phyloP scores from a whole-genome alignment of 192 early-diverging fungal species.

The Fimicolochytrium jonesii region DNA sequence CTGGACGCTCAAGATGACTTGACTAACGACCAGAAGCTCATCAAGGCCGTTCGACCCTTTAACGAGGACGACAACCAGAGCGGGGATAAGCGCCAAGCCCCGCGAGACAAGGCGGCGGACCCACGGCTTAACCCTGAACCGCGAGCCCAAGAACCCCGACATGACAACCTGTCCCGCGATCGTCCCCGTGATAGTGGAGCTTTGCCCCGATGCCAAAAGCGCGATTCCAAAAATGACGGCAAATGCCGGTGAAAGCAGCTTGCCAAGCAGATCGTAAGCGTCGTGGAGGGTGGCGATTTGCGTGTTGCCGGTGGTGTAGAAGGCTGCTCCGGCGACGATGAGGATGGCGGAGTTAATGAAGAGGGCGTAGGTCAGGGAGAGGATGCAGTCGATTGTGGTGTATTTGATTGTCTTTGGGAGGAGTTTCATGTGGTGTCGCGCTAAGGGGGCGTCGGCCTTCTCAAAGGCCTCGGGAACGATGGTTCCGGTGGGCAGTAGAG shows the following conservation, averaged over 20 bases:
- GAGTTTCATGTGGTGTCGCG: neutral
- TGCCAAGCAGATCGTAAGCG: slow-evolving; percentile 55
- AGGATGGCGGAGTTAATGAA: slow-evolving; percentile 76
- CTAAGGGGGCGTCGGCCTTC: neutral
- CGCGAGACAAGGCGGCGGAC: slow-evolving; percentile 65
- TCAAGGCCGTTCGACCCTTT: slow-evolving; percentile 57
- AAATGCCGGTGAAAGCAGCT: slow-evolving; percentile 56
- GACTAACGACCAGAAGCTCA: slow-evolving; percentile 59
- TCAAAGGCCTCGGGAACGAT: slow-evolving; percentile 28
- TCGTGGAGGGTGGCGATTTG: slow-evolving; percentile 53
- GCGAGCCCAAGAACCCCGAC: slow-evolving; percentile 60
- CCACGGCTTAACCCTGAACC: slow-evolving; percentile 46
- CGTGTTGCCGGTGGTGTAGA: slow-evolving; percentile 48
- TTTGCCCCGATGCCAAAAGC: slow-evolving; percentile 69
- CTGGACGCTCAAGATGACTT: slow-evolving; percentile 74
- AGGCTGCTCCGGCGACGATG: slow-evolving; percentile 69
- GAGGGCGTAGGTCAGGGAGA: slow-evolving; percentile 57
- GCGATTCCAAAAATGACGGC: slow-evolving; percentile 71
- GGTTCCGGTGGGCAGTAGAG: neutral
- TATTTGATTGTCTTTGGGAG: slow-evolving; percentile 5
- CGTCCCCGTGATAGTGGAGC: slow-evolving; percentile 74
- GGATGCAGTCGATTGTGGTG: slow-evolving; percentile 13
- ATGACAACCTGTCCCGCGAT: slow-evolving; percentile 78
- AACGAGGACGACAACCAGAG: slow-evolving; percentile 61
- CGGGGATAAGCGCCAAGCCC: slow-evolving; percentile 66